A percentile compares a stretch with the other conserved stretches of the same genome.
Evolutionary conservation across 768 basidiomycete species (phyloP).

Genomic region (Strobilomyces dryophilus): DNA sequence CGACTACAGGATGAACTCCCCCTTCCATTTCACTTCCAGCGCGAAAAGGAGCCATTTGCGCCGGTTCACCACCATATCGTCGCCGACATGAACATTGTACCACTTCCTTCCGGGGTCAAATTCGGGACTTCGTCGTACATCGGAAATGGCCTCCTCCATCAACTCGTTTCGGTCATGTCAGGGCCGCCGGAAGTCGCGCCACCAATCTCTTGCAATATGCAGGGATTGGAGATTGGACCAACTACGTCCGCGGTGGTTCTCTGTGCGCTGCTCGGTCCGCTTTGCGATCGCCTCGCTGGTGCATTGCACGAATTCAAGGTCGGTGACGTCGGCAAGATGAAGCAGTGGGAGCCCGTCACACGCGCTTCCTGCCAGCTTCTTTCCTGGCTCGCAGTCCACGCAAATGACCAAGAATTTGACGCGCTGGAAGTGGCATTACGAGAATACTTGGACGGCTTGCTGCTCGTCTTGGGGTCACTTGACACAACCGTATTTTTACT

Average conservation of each 20-base stretch:
- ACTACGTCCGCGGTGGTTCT: slow-evolving; percentile 44
- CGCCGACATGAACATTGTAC: slow-evolving; percentile 50
- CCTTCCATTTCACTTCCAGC: slow-evolving; percentile 16
- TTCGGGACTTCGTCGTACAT: slow-evolving; percentile 53
- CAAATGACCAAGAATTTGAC: slow-evolving; percentile 31
- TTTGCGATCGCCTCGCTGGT: slow-evolving; percentile 43
- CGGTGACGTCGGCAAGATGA: slow-evolving; percentile 18
- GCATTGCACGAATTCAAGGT: slow-evolving; percentile 34
- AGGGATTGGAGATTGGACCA: slow-evolving; percentile 42
- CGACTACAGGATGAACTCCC: slow-evolving; percentile 8
- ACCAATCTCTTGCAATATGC: slow-evolving; percentile 32
- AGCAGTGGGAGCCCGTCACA: slow-evolving; percentile 39
- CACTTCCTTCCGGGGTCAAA: slow-evolving; percentile 47
- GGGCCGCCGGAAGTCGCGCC: slow-evolving; percentile 21
- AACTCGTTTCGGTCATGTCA: slow-evolving; percentile 44
- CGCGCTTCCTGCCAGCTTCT: slow-evolving; percentile 42
- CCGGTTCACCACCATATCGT: slow-evolving; percentile 23
- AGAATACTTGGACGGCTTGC: slow-evolving; percentile 35
- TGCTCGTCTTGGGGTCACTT: slow-evolving; percentile 36
- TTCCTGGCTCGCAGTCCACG: slow-evolving; percentile 40
- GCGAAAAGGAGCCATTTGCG: slow-evolving; percentile 3
- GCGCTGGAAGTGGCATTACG: slow-evolving; percentile 33
- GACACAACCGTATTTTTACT: slow-evolving; percentile 36
- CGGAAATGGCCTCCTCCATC: slow-evolving; percentile 55
- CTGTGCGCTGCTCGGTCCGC: slow-evolving; percentile 38